Evolutionary conservation across 306 rosid species (phyloP), one percentile per base, ranked within the genome.

Genomic region (Phaseolus lunatus): DNA sequence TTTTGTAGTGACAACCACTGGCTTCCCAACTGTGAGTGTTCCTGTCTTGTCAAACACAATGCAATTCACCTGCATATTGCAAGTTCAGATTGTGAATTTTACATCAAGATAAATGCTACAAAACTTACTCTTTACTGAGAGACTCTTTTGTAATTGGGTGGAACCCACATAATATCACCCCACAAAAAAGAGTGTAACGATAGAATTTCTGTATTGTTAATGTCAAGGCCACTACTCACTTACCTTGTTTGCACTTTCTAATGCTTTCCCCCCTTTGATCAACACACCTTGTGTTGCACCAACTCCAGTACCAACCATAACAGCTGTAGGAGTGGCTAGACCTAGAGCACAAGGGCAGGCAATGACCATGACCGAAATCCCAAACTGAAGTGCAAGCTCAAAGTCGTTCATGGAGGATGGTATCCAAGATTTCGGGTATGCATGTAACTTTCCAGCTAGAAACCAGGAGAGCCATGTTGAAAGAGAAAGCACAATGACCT

Each of bases 321-420:
- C 92, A 0, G 98, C 96, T 0, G 98, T 93, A 2, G 98, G 98
- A 67, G 98, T 93, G 26, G 96, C 98, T 16, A 93, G 89, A 78
- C 98, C 98, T 29, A 91, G 83, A 54, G 98, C 96, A 89, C 98
- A 93, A 78, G 98, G 98, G 76, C 98, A 93, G 12, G 98, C 98
- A 77, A 91, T 93, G 79, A 93, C 98, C 93, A 93, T 90, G n/a
- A 90, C 95, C 2, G 96, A 89, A 14, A 93, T 93, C 33, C 96
- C 98, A 72, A 93, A 93, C 81, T 93, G 95, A 47, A 93, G 95
- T 24, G 98, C 93, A 64, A 93, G 92, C 88, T 93, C 98, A 63
- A 89, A 91, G 77, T 91, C 84, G 61, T 85, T 88, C 84, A 88
- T 85, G 7, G 95, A 88, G 16, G 89, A 80, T 33, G 96, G 96